Conservation (phyloP, 805 yeast genomes). For the Kazachstania kunashirensis region DNA sequence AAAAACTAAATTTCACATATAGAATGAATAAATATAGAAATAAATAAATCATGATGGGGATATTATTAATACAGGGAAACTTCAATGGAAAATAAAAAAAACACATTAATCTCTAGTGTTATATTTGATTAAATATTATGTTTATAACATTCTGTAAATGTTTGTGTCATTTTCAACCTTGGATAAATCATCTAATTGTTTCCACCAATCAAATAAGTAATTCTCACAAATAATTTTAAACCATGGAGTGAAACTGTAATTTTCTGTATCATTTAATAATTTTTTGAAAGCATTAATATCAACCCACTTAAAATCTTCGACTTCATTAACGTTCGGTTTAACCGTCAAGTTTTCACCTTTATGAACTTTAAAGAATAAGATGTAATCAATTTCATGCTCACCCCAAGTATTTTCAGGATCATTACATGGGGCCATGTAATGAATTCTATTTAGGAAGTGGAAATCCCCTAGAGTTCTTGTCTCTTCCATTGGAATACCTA, state of each 20-base stretch:
- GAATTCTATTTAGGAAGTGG: conserved; percentile 84
- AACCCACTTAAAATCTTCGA: conserved; percentile 72
- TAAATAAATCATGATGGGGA: too few species aligned
- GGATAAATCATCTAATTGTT: conserved; percentile 49
- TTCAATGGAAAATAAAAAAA: not conserved
- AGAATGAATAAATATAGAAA: too few species aligned
- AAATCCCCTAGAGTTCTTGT: conserved; percentile 58
- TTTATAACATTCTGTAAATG: conserved; percentile 29
- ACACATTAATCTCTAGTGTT: not conserved
- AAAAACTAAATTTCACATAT: too few species aligned
- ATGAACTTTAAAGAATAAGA: conserved; percentile 59
- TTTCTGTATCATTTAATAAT: conserved; percentile 58
- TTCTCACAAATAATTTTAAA: conserved; percentile 90
- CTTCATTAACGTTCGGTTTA: conserved; percentile 70
- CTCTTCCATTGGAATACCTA: conserved; percentile 59
- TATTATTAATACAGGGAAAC: not conserved
- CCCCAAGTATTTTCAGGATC: conserved; percentile 64
- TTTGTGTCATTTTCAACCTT: conserved; percentile 34
- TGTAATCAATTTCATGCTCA: conserved; percentile 95
- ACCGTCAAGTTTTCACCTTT: conserved; percentile 38
- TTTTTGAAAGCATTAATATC: conserved; percentile 50
- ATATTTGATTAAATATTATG: too few species aligned
- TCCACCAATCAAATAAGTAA: conserved; percentile 93
- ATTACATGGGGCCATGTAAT: conserved; percentile 78
- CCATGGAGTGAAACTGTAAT: conserved; percentile 92